These are phyloP conservation scores for Phalaenopsis equestris DNA, from an alignment of 106 monocot genomes.

Conservation along the genomic window DNA sequence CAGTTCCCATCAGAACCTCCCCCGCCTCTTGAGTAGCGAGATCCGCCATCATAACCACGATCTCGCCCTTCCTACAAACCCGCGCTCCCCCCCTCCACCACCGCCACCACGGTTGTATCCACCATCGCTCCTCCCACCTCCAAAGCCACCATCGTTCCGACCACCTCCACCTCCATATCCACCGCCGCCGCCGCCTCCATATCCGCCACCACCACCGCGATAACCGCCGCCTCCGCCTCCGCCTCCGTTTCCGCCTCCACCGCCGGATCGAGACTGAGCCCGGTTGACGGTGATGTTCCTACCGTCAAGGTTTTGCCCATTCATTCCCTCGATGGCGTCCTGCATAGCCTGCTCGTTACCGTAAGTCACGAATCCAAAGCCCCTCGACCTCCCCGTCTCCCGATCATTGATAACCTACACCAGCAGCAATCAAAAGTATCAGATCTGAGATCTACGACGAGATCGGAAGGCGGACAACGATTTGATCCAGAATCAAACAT, in stretches of 20 bases:
- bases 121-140: slow-evolving; percentile 16
- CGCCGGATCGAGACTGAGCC: slow-evolving; percentile 46
- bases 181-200: slow-evolving; percentile 14
- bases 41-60: slow-evolving; percentile 22
- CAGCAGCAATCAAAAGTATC: background rate
- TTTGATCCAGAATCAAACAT: background rate
- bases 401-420: slow-evolving; percentile 41
- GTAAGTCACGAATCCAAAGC: slow-evolving; percentile 70
- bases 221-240: slow-evolving; percentile 51
- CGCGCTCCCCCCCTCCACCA: background rate
- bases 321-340: slow-evolving; percentile 68
- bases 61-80: slow-evolving; percentile 8
- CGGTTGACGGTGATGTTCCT: slow-evolving; percentile 65
- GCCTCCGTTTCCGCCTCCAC: background rate
- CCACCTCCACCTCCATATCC: slow-evolving; percentile 5
- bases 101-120: slow-evolving; percentile 16
- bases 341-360: slow-evolving; percentile 40
- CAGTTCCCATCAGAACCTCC: slow-evolving; percentile 16
- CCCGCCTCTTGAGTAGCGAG: slow-evolving; percentile 4
- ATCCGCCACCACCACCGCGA: background rate
- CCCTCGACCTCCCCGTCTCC: slow-evolving; percentile 58
- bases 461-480: background rate
- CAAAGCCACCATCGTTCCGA: slow-evolving; percentile 1
- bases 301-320: slow-evolving; percentile 53
- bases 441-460: background rate